A percentile compares a stretch with the other conserved stretches of the same genome.
These are phyloP conservation scores for Dalbergia cochinchinensis DNA, from an alignment of 306 rosid species.

Conservation along the genomic window DNA sequence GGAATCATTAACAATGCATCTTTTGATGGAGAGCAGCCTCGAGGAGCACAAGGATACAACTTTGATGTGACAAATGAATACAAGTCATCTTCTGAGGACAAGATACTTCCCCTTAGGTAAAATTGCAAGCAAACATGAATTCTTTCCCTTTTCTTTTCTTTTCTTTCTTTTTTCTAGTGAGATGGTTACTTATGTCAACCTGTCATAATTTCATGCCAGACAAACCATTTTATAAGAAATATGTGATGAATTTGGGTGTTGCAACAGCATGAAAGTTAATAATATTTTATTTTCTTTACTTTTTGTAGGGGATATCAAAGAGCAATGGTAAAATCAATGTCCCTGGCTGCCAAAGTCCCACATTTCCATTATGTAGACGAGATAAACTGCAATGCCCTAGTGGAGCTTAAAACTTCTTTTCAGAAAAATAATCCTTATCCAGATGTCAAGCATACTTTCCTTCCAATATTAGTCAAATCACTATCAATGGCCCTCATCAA, in stretches of 20 bases:
- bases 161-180: not conserved
- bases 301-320: slow-evolving; percentile 88
- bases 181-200: slow-evolving; percentile 21
- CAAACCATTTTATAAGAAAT: slow-evolving; percentile 26
- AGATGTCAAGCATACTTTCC: slow-evolving; percentile 86
- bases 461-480: slow-evolving; percentile 81
- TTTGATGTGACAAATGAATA: slow-evolving; percentile 45
- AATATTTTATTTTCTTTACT: slow-evolving; percentile 22
- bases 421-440: slow-evolving; percentile 73
- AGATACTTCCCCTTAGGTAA: slow-evolving; percentile 78
- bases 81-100: slow-evolving; percentile 58
- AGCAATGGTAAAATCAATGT: slow-evolving; percentile 87
- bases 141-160: not conserved
- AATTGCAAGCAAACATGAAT: slow-evolving; percentile 28
- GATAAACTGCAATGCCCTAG: slow-evolving; percentile 77
- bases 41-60: slow-evolving; percentile 49
- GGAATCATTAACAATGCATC: slow-evolving; percentile 60
- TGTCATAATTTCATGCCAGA: not conserved
- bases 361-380: slow-evolving; percentile 95
- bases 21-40: slow-evolving; percentile 50
- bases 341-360: slow-evolving; percentile 89
- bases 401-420: slow-evolving; percentile 79
- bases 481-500: slow-evolving; percentile 83
- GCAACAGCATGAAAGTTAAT: slow-evolving; percentile 26
- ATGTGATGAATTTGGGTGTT: slow-evolving; percentile 31